These are phyloP conservation scores for Magnolia kwangsiensis DNA, from an alignment of 164 flowering plant species.

Conservation along the genomic window DNA sequence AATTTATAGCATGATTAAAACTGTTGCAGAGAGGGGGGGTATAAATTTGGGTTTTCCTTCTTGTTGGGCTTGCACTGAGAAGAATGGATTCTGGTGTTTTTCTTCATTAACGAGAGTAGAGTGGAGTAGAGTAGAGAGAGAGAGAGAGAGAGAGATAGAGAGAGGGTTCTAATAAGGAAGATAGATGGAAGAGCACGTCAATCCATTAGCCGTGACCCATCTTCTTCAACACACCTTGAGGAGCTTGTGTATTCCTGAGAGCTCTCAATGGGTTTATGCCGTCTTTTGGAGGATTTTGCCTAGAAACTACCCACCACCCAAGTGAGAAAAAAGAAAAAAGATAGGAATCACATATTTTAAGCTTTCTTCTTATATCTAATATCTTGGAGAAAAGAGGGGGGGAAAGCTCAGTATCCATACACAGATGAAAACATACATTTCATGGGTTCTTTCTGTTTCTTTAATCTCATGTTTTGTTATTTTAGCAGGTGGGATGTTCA, in stretches of 20 bases:
- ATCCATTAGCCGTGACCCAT: constrained; percentile 78
- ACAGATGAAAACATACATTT: background rate
- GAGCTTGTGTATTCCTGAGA: constrained; percentile 78
- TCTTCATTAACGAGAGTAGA: constrained; percentile 16
- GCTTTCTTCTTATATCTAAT: background rate
- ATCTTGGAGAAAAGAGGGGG: too few species aligned
- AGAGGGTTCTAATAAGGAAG: background rate
- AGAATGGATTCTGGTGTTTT: constrained; percentile 30
- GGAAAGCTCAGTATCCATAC: too few species aligned
- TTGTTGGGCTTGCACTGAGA: constrained; percentile 38
- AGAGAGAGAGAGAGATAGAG: constrained; percentile 7
- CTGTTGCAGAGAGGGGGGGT: constrained; percentile 14
- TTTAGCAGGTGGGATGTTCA: constrained; percentile 81
- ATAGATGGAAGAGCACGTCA: constrained; percentile 75
- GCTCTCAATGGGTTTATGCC: constrained; percentile 95
- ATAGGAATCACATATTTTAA: background rate
- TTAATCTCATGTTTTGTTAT: background rate
- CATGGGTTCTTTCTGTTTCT: background rate
- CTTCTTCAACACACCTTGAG: constrained; percentile 94
- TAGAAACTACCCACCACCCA: constrained; percentile 96
- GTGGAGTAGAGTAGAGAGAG: constrained; percentile 10
- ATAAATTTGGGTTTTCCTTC: constrained; percentile 30
- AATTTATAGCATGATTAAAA: constrained; percentile 23
- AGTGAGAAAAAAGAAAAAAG: constrained; percentile 38
- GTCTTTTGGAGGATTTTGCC: constrained; percentile 99